phyloP scores from a whole-genome alignment of 2,329 filamentous ascomycete species.

The Talaromyces sp. region DNA sequence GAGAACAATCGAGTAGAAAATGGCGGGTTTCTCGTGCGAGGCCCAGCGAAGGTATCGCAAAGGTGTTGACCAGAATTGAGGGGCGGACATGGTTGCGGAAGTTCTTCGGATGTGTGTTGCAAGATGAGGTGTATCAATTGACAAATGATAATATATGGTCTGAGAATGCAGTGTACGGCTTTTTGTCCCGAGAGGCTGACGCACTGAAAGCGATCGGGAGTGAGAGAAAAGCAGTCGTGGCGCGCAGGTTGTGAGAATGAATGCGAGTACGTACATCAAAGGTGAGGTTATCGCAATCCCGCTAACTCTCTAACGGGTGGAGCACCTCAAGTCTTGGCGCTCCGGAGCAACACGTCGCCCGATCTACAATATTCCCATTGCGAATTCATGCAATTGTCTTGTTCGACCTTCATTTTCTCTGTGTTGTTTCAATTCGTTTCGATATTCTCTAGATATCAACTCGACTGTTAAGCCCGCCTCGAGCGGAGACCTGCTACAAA shows the following conservation, averaged over 20 bases:
- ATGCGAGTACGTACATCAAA: neutral
- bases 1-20: constrained; percentile 80
- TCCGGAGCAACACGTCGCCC: constrained; percentile 41
- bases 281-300: neutral
- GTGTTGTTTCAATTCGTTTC: constrained; percentile 15
- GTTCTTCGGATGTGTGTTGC: constrained; percentile 19
- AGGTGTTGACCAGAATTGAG: constrained; percentile 79
- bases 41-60: constrained; percentile 85
- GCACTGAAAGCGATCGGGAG: neutral
- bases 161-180: neutral
- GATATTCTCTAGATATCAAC: neutral
- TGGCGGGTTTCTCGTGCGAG: constrained; percentile 78
- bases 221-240: neutral
- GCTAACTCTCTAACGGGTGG: constrained; percentile 4
- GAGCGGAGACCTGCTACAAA: constrained; percentile 36
- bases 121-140: neutral
- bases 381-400: neutral
- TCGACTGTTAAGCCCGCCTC: constrained; percentile 23
- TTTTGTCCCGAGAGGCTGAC: neutral
- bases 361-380: constrained; percentile 25
- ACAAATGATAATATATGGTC: too few species aligned
- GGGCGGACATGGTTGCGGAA: constrained; percentile 46
- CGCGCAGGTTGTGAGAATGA: neutral
- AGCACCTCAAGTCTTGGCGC: constrained; percentile 34
- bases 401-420: constrained; percentile 17